Evolutionary conservation across 2,329 filamentous ascomycete genomes (phyloP).

Genomic region (Arthroderma sp.): DNA sequence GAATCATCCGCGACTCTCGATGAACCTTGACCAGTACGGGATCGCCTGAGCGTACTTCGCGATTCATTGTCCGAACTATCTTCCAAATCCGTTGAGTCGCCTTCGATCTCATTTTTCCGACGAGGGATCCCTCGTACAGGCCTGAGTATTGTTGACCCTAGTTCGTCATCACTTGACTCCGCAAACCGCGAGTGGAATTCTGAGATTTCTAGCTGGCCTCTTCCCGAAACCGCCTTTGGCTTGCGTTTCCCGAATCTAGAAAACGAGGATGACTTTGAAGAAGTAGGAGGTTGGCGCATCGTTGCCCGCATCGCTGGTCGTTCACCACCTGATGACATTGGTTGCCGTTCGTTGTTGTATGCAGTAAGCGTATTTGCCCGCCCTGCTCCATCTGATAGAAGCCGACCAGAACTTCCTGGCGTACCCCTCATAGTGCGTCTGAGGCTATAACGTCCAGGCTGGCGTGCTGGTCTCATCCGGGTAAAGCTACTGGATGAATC

Average conservation of each 20-base stretch:
- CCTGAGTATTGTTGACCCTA: conserved; percentile 31
- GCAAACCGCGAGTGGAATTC: conserved; percentile 50
- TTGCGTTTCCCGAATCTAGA: conserved; percentile 25
- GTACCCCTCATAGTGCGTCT: conserved; percentile 57
- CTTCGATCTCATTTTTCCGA: conserved; percentile 44
- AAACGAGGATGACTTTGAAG: conserved; percentile 26
- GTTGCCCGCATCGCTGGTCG: conserved; percentile 33
- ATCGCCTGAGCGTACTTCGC: conserved; percentile 12
- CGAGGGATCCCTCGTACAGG: conserved; percentile 49
- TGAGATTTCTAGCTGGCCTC: conserved; percentile 18
- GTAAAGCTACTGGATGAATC: conserved; percentile 66
- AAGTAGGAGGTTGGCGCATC: conserved; percentile 35
- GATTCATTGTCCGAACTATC: conserved; percentile 45
- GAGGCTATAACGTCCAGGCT: conserved; percentile 45
- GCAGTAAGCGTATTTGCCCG: too few species aligned
- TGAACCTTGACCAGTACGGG: conserved; percentile 19
- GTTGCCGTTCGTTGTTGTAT: conserved; percentile 30
- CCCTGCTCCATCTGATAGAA: conserved; percentile 1
- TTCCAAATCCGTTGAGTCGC: conserved; percentile 49
- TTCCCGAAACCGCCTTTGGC: conserved; percentile 14
- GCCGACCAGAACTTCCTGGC: conserved; percentile 21
- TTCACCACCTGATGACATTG: conserved; percentile 30
- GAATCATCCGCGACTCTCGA: conserved; percentile 6
- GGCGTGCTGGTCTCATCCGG: conserved; percentile 40
- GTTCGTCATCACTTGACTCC: conserved; percentile 62